Conservation (phyloP, 2,329 filamentous ascomycete species). For the Pezicula rhizophila region DNA sequence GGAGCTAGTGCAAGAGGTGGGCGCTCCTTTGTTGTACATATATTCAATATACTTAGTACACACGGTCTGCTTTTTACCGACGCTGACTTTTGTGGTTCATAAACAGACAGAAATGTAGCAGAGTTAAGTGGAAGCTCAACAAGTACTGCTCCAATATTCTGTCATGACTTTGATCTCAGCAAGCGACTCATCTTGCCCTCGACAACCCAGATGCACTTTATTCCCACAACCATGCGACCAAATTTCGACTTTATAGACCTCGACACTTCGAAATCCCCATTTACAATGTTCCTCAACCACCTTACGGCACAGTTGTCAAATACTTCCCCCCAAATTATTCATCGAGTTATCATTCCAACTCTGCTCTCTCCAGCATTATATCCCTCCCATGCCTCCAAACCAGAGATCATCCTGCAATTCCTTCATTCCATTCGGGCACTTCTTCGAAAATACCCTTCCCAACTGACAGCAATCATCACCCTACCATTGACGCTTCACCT, state of each 20-base stretch:
- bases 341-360: slow-evolving; percentile 78
- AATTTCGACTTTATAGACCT: slow-evolving; percentile 23
- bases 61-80: background rate
- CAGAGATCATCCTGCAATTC: slow-evolving; percentile 71
- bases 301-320: slow-evolving; percentile 49
- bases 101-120: slow-evolving; percentile 18
- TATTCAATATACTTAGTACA: slow-evolving; percentile 32
- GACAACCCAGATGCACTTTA: slow-evolving; percentile 44
- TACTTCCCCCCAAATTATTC: slow-evolving; percentile 56
- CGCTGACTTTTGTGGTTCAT: slow-evolving; percentile 10
- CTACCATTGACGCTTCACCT: slow-evolving; percentile 77
- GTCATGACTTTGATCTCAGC: slow-evolving; percentile 67
- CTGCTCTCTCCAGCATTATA: slow-evolving; percentile 85
- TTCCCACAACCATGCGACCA: slow-evolving; percentile 33
- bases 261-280: slow-evolving; percentile 42
- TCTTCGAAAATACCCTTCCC: slow-evolving; percentile 58
- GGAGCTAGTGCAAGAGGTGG: slow-evolving; percentile 45
- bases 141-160: slow-evolving; percentile 42
- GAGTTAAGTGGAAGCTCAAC: slow-evolving; percentile 10
- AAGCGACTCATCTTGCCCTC: slow-evolving; percentile 56
- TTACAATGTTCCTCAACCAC: slow-evolving; percentile 57
- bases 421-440: slow-evolving; percentile 72
- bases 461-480: slow-evolving; percentile 67
- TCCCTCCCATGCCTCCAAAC: slow-evolving; percentile 60
- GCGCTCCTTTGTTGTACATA: slow-evolving; percentile 41